These are phyloP conservation scores for Cichorium intybus DNA, from an alignment of 140 eudicot species.

Conservation along the genomic window DNA sequence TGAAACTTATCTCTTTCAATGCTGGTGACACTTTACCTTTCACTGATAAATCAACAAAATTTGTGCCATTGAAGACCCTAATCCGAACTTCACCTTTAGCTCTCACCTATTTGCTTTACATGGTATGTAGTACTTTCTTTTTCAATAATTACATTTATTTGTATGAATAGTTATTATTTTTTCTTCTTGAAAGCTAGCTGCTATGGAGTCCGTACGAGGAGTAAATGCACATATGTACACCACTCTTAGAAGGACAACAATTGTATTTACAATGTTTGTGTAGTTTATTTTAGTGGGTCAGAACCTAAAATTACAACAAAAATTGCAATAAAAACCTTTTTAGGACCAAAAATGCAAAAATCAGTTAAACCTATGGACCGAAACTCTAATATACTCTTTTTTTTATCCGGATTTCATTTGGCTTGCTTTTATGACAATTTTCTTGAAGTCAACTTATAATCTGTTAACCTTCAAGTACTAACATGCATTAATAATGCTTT, in stretches of 20 bases:
- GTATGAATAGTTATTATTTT: conserved; percentile 7
- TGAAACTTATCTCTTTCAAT: conserved; percentile 60
- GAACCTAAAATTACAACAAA: no score
- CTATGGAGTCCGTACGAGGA: conserved; percentile 96
- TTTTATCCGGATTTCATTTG: no score
- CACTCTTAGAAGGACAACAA: conserved; percentile 92
- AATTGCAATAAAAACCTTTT: no score
- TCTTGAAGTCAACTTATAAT: no score
- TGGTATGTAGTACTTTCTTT: conserved; percentile 44
- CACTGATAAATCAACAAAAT: conserved; percentile 42
- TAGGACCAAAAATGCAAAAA: no score
- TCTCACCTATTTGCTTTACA: conserved; percentile 86
- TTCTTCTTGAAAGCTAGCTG: conserved; percentile 68
- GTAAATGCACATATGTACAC: conserved; percentile 99
- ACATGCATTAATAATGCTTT: no score
- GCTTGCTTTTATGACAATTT: no score
- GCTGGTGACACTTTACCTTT: conserved; percentile 43
- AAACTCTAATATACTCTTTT: no score
- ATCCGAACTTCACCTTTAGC: conserved; percentile 81
- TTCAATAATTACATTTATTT: conserved; percentile 1
- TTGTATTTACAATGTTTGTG: conserved; percentile 88
- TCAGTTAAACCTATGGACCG: no score
- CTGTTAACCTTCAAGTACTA: no score
- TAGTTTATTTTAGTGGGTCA: conserved; percentile 74
- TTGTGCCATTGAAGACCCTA: conserved; percentile 65